Evolutionary conservation across 2,329 filamentous ascomycete species (phyloP), one percentile per base, ranked within the genome.

Genomic region (Xylariaceae sp.): DNA sequence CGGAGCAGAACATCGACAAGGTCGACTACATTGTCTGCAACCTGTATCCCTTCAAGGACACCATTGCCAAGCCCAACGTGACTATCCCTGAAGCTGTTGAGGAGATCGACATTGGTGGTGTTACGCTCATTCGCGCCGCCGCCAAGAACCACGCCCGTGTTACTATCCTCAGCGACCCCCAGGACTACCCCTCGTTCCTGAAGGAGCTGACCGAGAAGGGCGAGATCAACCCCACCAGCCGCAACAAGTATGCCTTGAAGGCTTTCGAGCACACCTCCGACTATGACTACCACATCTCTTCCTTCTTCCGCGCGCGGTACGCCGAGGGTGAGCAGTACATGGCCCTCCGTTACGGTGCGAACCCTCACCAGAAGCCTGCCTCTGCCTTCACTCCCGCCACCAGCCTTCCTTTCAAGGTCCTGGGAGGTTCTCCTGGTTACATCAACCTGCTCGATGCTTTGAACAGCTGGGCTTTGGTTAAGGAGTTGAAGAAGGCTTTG

Each of bases 41-140:
- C 79, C 84, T 99, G 58, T 97, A 99, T 77, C 94, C 94, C 10
- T 99, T 99, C 86, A 97, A 97, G 81, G 92, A 97, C 74, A 99
- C 94, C 37, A 87, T 99, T 69, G 89, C 92, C 70, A 96, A 97
- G 82, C 87, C 95, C 80, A 96, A 96, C 72, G 94, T 99, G 71
- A 97, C 93, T 62, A 90, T 99, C 64, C 86, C 90, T 55, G 93
- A 99, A 78, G 94, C 94, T 55, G 93, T 99, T 45, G 94, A 99
- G 79, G 94, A 99, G 80, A 96, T 99, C 71, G 94, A 99, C 77
- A 97, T 99, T 73, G 94, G 92, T 66, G 94, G 94, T 70, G 94
- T 99, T 55, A 99, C 94, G 45, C 87, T 99, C 63, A 90, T 99
- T 72, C 88, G 94, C 66, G 94, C 94, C 58, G 94, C 94, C 30